Conservation (phyloP, 768 basidiomycete genomes). For the Exsudoporus frostii region DNA sequence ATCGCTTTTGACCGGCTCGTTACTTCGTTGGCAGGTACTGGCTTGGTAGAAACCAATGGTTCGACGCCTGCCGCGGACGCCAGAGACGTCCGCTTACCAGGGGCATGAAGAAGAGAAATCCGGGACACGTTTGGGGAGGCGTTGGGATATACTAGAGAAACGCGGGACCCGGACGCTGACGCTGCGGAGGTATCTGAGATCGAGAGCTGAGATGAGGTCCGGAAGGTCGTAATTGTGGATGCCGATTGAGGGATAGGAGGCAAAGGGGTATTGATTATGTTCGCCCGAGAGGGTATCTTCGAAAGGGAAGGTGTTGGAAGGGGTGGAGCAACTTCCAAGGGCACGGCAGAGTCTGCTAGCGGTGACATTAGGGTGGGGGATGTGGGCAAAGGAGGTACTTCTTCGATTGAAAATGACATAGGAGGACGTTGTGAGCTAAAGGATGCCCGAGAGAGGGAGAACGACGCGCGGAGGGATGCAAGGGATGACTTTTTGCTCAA, state of each 20-base stretch:
- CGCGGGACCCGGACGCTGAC: slow-evolving; percentile 20
- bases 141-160: slow-evolving; percentile 8
- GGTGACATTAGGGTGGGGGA: slow-evolving; percentile 21
- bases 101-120: slow-evolving; percentile 22
- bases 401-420: slow-evolving; percentile 15
- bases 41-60: slow-evolving; percentile 7
- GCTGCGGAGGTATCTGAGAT: slow-evolving; percentile 3
- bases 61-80: slow-evolving; percentile 24
- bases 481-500: slow-evolving; percentile 30
- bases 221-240: slow-evolving; percentile 24
- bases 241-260: slow-evolving; percentile 33
- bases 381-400: slow-evolving; percentile 26
- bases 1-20: slow-evolving; percentile 28
- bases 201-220: slow-evolving; percentile 21
- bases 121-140: slow-evolving; percentile 14
- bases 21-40: background rate
- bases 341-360: background rate
- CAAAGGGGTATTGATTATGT: slow-evolving; percentile 1
- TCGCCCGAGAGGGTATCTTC: slow-evolving; percentile 22
- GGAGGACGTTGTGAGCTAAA: slow-evolving; percentile 28
- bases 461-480: slow-evolving; percentile 30
- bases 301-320: slow-evolving; percentile 14
- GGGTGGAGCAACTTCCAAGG: background rate
- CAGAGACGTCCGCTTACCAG: slow-evolving; percentile 28
- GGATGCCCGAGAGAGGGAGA: slow-evolving; percentile 29